phyloP scores from a whole-genome alignment of 2,329 filamentous ascomycete species.

The Raffaelea albimanens region DNA sequence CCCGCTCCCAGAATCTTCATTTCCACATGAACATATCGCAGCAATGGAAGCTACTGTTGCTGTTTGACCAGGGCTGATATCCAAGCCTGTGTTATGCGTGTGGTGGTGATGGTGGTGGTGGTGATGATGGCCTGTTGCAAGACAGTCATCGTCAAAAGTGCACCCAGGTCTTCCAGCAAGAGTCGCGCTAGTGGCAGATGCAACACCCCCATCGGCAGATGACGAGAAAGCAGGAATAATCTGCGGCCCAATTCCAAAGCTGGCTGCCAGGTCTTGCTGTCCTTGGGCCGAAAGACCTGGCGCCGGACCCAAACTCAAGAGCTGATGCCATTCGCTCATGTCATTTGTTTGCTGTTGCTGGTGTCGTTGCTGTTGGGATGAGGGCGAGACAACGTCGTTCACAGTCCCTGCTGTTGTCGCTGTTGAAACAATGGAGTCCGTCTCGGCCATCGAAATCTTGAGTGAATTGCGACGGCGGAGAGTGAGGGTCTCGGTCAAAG shows the following conservation, averaged over 20 bases:
- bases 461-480: slow-evolving; percentile 4
- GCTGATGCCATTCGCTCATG: slow-evolving; percentile 2
- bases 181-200: background rate
- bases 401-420: background rate
- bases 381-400: background rate
- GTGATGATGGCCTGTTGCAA: slow-evolving; percentile 1
- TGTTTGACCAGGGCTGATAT: background rate
- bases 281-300: background rate
- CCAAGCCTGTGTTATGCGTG: background rate
- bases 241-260: background rate
- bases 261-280: background rate
- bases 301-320: background rate
- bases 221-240: background rate
- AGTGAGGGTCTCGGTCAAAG: slow-evolving; percentile 8
- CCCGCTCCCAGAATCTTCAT: background rate
- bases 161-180: background rate
- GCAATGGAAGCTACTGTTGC: background rate
- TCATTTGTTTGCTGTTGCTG: background rate
- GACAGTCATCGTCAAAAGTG: background rate
- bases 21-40: background rate
- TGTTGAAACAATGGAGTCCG: background rate
- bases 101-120: slow-evolving; percentile 4
- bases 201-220: background rate
- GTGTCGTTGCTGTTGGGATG: background rate
- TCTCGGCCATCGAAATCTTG: background rate